These are phyloP conservation scores for Tylopilus rubrobrunneus DNA, from an alignment of 768 basidiomycete species.

Conservation along the genomic window DNA sequence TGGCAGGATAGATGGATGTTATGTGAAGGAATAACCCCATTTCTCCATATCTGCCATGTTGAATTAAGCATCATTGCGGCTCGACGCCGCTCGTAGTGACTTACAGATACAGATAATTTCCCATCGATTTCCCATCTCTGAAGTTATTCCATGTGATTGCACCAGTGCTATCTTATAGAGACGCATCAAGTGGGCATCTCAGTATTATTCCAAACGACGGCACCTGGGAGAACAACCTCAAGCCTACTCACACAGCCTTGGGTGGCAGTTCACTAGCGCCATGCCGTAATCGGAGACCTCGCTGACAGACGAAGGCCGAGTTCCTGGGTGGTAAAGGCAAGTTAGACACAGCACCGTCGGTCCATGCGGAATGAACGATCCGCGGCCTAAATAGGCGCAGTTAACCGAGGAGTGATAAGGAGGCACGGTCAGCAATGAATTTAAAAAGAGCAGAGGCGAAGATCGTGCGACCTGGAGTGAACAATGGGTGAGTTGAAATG, in stretches of 20 bases:
- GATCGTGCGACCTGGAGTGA: too few relatives aligned
- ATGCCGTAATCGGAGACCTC: conserved; percentile 14
- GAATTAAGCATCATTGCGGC: not conserved
- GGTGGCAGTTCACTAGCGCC: too few relatives aligned
- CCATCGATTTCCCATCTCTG: not conserved
- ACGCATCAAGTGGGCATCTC: not conserved
- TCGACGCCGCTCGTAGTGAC: not conserved
- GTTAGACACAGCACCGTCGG: conserved; percentile 13
- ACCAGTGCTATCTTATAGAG: not conserved
- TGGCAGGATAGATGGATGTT: not conserved
- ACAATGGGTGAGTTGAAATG: not conserved
- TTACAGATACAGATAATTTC: not conserved
- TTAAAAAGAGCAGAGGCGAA: not conserved
- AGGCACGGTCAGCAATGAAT: not conserved
- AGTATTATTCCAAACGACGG: not conserved
- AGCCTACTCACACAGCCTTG: conserved; percentile 5
- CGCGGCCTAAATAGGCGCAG: not conserved
- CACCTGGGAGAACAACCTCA: not conserved
- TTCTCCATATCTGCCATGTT: not conserved
- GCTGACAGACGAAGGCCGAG: not conserved
- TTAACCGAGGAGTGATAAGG: not conserved
- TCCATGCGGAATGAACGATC: not conserved
- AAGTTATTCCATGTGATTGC: conserved; percentile 5
- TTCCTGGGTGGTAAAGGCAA: conserved; percentile 1
- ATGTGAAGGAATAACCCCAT: not conserved